Conservation (phyloP, 75 land plant species). For the Chamaecyparis obtusa region DNA sequence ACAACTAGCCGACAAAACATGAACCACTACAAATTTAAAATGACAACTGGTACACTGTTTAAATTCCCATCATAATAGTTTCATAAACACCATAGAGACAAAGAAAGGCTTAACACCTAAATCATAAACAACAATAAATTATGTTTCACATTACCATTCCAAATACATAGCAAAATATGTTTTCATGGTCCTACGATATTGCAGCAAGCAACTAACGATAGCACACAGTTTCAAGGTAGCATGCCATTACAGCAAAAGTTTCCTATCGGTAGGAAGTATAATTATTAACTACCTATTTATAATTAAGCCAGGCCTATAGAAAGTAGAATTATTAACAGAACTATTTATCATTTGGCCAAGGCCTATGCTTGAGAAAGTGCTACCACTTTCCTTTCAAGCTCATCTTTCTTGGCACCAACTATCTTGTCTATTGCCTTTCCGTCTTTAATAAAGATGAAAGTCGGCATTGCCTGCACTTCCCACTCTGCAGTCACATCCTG, state of each 20-base stretch:
- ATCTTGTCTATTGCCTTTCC: slow-evolving; percentile 51
- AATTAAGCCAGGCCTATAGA: no score
- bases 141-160: not conserved
- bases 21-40: not conserved
- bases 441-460: slow-evolving; percentile 57
- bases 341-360: not conserved
- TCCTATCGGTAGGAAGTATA: not conserved
- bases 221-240: not conserved
- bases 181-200: not conserved
- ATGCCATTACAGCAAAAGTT: not conserved
- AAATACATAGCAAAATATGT: not conserved
- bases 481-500: slow-evolving; percentile 60
- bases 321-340: not conserved
- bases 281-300: no score
- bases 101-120: no score
- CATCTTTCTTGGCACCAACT: slow-evolving; percentile 68
- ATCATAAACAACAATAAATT: not conserved
- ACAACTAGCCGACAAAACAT: not conserved
- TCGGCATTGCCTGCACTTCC: slow-evolving; percentile 66
- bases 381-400: slow-evolving; percentile 24
- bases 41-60: not conserved
- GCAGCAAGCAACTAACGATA: not conserved
- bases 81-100: no score
- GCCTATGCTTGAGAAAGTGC: not conserved
- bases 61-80: not conserved